A percentile compares a stretch with the other conserved stretches of the same genome.
These are phyloP conservation scores for Mangifera indica DNA, from an alignment of 345 rosid species.

Conservation along the genomic window DNA sequence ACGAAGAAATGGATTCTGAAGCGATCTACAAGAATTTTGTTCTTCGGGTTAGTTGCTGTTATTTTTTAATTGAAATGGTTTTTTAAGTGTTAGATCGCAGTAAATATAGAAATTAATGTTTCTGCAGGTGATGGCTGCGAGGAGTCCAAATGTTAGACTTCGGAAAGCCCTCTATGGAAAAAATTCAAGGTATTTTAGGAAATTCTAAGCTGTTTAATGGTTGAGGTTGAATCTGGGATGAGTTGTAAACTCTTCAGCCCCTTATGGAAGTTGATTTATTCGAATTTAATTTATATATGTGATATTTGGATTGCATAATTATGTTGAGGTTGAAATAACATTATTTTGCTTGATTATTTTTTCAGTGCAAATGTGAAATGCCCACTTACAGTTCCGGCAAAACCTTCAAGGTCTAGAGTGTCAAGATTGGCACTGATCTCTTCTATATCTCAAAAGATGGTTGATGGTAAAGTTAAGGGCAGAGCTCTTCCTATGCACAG, in stretches of 20 bases:
- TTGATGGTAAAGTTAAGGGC: constrained; percentile 42
- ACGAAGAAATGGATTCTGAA: constrained; percentile 84
- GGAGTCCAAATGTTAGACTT: constrained; percentile 82
- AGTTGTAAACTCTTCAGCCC: too few species aligned
- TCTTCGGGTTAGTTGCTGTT: constrained; percentile 63
- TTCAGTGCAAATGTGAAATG: constrained; percentile 51
- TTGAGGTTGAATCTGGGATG: too few species aligned
- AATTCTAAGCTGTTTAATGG: background rate
- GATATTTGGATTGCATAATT: background rate
- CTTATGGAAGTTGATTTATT: too few species aligned
- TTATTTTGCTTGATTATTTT: constrained; percentile 4
- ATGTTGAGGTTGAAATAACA: background rate
- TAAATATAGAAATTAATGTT: constrained; percentile 8
- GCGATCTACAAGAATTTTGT: constrained; percentile 74
- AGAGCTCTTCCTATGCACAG: constrained; percentile 26
- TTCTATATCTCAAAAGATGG: constrained; percentile 56
- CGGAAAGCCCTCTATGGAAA: constrained; percentile 54
- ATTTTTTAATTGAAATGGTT: background rate
- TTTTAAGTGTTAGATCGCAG: background rate
- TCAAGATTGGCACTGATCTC: constrained; percentile 73
- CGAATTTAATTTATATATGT: too few species aligned
- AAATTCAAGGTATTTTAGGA: constrained; percentile 41
- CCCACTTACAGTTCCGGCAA: constrained; percentile 81
- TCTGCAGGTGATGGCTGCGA: constrained; percentile 88
- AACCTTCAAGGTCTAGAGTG: constrained; percentile 60